phyloP scores from a whole-genome alignment of 1,284 basidiomycete genomes.

The Mycena sp. region DNA sequence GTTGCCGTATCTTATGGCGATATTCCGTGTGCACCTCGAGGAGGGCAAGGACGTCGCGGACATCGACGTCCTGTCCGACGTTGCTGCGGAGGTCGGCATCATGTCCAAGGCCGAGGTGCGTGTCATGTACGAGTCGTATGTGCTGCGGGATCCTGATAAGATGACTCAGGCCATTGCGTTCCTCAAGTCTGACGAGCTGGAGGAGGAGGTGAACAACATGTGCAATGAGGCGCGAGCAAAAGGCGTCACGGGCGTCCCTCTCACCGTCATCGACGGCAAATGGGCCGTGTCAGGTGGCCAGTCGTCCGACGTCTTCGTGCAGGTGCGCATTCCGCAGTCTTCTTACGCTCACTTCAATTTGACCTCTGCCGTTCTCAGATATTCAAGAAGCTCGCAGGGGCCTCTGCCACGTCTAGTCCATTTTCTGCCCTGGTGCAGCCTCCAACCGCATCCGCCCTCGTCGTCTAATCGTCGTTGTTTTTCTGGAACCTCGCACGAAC shows the following conservation, averaged over 20 bases:
- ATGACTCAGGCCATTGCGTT: slow-evolving; percentile 63
- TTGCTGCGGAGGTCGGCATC: slow-evolving; percentile 66
- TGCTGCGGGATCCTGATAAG: background rate
- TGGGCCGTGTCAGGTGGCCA: slow-evolving; percentile 85
- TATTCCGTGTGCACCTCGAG: slow-evolving; percentile 77
- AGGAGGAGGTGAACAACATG: slow-evolving; percentile 74
- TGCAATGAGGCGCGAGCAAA: slow-evolving; percentile 71
- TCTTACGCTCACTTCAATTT: background rate
- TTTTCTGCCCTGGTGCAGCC: slow-evolving; percentile 40
- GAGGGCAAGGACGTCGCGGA: slow-evolving; percentile 73
- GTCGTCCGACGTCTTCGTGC: slow-evolving; percentile 73
- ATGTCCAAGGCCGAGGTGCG: slow-evolving; percentile 72
- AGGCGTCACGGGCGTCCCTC: slow-evolving; percentile 83
- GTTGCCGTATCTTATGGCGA: slow-evolving; percentile 59
- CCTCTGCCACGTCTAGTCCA: slow-evolving; percentile 37
- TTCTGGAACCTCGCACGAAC: background rate
- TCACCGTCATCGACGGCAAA: slow-evolving; percentile 81
- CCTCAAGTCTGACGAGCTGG: slow-evolving; percentile 72
- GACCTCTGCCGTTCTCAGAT: slow-evolving; percentile 42
- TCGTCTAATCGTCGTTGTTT: slow-evolving; percentile 10
- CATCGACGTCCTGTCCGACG: slow-evolving; percentile 64
- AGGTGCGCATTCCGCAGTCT: slow-evolving; percentile 51
- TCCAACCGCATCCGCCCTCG: slow-evolving; percentile 40
- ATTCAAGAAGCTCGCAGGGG: slow-evolving; percentile 56
- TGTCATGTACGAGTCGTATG: too few relatives aligned